Percentiles rank a stretch among this genome's conserved stretches.
Conservation (phyloP, 805 yeast species). For the Yamadazyma akitaensis region DNA sequence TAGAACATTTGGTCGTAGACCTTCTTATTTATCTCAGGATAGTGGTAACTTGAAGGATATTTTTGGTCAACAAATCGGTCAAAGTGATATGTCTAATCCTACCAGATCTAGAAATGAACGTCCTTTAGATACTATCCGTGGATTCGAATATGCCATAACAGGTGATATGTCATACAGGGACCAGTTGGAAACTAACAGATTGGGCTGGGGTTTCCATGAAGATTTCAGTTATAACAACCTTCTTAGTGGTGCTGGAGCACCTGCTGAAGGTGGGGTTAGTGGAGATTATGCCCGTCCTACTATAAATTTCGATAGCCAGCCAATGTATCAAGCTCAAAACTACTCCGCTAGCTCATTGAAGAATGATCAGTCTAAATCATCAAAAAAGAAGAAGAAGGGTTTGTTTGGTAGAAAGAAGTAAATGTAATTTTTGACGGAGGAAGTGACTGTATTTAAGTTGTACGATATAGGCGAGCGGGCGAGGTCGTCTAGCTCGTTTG, state of each 20-base stretch:
- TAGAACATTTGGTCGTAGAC: conserved; percentile 34
- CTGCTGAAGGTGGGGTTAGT: conserved; percentile 12
- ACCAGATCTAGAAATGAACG: conserved; percentile 91
- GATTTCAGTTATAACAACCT: conserved; percentile 59
- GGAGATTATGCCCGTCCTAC: conserved; percentile 34
- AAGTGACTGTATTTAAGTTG: not conserved
- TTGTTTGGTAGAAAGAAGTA: conserved; percentile 65
- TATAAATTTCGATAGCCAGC: conserved; percentile 39
- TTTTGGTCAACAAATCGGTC: conserved; percentile 76
- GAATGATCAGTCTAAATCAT: conserved; percentile 25
- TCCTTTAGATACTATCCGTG: conserved; percentile 92
- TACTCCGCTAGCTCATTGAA: conserved; percentile 50
- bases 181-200: conserved; percentile 70
- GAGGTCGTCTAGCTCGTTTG: conserved; percentile 5
- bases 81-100: conserved; percentile 90
- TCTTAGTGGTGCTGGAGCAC: conserved; percentile 15
- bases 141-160: conserved; percentile 90
- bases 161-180: conserved; percentile 80
- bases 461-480: conserved; percentile 2
- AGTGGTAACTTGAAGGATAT: conserved; percentile 67
- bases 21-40: conserved; percentile 43
- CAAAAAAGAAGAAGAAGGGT: conserved; percentile 58
- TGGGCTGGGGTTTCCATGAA: conserved; percentile 87
- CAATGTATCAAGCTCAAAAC: conserved; percentile 53
- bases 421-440: not conserved